Conservation (phyloP, 2,329 filamentous ascomycete genomes). For the Hypoxylon sp. region DNA sequence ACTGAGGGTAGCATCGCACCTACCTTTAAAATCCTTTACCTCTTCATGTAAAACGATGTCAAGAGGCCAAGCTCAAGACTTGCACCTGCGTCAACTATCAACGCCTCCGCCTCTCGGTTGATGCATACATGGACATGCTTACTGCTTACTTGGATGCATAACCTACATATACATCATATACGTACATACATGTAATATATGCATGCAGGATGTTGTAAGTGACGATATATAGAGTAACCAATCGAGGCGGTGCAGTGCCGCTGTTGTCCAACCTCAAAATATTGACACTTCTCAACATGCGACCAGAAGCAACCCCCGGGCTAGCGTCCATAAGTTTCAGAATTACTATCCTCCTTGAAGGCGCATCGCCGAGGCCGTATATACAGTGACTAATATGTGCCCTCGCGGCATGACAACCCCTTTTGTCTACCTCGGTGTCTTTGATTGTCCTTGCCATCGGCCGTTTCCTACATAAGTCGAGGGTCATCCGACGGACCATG, state of each 20-base stretch:
- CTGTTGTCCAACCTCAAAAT: constrained; percentile 33
- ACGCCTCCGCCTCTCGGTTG: constrained; percentile 17
- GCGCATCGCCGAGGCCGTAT: constrained; percentile 9
- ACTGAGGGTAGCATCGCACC: not conserved
- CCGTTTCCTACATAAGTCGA: constrained; percentile 15
- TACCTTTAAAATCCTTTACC: not conserved
- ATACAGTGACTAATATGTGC: constrained; percentile 2
- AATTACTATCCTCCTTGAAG: constrained; percentile 31
- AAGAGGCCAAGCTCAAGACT: constrained; percentile 1
- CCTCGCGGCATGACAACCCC: constrained; percentile 19
- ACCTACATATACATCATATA: constrained; percentile 2
- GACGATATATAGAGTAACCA: constrained; percentile 13
- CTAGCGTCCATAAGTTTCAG: constrained; percentile 35
- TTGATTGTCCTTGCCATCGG: constrained; percentile 1
- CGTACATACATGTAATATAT: not conserved
- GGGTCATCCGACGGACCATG: not conserved
- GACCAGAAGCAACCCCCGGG: constrained; percentile 20
- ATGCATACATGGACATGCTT: constrained; percentile 11
- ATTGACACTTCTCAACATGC: constrained; percentile 32
- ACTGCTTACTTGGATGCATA: constrained; percentile 1
- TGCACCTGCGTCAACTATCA: constrained; percentile 2
- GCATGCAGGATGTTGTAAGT: not conserved
- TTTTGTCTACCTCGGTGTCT: not conserved
- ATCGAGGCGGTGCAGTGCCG: constrained; percentile 33
- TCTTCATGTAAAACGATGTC: constrained; percentile 14